phyloP scores from a whole-genome alignment of 805 yeast species.

The Myxozyma sirexii region DNA sequence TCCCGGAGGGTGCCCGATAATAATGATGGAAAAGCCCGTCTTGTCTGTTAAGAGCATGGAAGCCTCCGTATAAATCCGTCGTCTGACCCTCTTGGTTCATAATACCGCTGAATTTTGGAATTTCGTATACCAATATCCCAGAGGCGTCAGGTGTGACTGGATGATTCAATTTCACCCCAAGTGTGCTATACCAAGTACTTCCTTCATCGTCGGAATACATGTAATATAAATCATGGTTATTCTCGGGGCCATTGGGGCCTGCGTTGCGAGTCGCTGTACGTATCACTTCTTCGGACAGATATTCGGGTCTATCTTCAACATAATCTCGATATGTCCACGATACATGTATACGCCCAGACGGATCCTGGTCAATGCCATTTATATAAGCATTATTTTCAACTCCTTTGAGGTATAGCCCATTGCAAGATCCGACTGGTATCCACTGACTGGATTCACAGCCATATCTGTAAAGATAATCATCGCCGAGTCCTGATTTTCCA shows the following conservation, averaged over 20 bases:
- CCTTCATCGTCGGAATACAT: constrained; percentile 36
- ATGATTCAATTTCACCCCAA: constrained; percentile 5
- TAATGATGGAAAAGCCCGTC: constrained; percentile 32
- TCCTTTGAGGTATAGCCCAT: constrained; percentile 32
- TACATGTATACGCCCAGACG: constrained; percentile 24
- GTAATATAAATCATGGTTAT: constrained; percentile 36
- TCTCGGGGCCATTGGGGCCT: constrained; percentile 38
- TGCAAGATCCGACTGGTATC: constrained; percentile 21
- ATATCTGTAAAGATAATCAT: constrained; percentile 31
- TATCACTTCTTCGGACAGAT: not conserved
- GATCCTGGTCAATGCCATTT: constrained; percentile 33
- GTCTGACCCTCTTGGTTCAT: constrained; percentile 39
- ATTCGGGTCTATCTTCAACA: constrained; percentile 28
- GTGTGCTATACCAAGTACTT: constrained; percentile 32
- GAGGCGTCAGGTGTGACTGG: constrained; percentile 31
- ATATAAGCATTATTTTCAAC: constrained; percentile 35
- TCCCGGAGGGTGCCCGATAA: constrained; percentile 2
- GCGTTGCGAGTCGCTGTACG: constrained; percentile 24
- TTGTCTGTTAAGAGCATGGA: constrained; percentile 35
- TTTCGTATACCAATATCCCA: constrained; percentile 5
- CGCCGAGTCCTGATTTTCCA: constrained; percentile 37
- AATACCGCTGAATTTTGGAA: constrained; percentile 28
- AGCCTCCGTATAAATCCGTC: constrained; percentile 24
- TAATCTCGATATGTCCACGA: constrained; percentile 37
- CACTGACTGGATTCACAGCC: constrained; percentile 12